A percentile compares a stretch with the other conserved stretches of the same genome.
These are phyloP conservation scores for Ophiocordyceps camponoti-leonardi DNA, from an alignment of 2,329 filamentous ascomycete genomes.

Conservation along the genomic window DNA sequence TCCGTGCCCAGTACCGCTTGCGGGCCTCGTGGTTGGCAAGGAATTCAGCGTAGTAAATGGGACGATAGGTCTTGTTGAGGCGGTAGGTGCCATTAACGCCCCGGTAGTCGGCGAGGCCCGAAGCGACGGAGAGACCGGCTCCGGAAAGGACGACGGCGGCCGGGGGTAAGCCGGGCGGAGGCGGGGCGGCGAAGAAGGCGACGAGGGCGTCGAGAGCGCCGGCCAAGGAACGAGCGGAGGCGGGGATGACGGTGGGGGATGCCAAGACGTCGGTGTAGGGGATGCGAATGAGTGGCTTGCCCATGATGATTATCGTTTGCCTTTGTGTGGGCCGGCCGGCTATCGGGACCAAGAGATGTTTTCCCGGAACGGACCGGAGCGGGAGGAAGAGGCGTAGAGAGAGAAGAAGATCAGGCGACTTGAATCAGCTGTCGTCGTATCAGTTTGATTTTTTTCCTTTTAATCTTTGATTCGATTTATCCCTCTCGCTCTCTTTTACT, in stretches of 20 bases:
- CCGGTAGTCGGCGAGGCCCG: slow-evolving; percentile 82
- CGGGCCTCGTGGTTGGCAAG: slow-evolving; percentile 62
- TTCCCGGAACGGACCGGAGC: neutral
- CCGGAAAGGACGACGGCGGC: slow-evolving; percentile 46
- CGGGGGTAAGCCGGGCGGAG: slow-evolving; percentile 28
- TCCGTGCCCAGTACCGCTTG: slow-evolving; percentile 90
- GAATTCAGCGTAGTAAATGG: slow-evolving; percentile 91
- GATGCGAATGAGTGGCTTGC: slow-evolving; percentile 65
- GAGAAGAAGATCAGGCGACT: neutral
- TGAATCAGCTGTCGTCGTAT: too few relatives aligned
- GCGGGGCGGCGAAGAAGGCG: slow-evolving; percentile 53
- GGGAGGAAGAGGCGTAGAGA: too few relatives aligned
- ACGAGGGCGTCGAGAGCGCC: slow-evolving; percentile 65
- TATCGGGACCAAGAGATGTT: too few relatives aligned
- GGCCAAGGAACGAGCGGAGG: slow-evolving; percentile 47
- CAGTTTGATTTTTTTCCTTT: too few relatives aligned
- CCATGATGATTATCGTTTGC: slow-evolving; percentile 26
- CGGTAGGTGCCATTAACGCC: slow-evolving; percentile 84
- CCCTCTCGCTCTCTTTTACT: neutral
- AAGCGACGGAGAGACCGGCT: slow-evolving; percentile 84
- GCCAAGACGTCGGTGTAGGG: slow-evolving; percentile 78
- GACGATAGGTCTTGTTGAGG: slow-evolving; percentile 75
- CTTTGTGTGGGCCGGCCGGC: too few relatives aligned
- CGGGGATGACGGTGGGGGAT: slow-evolving; percentile 56
- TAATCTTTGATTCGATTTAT: too few relatives aligned